Conservation (phyloP, 2,329 filamentous ascomycete genomes). For the Xylariales sp. region DNA sequence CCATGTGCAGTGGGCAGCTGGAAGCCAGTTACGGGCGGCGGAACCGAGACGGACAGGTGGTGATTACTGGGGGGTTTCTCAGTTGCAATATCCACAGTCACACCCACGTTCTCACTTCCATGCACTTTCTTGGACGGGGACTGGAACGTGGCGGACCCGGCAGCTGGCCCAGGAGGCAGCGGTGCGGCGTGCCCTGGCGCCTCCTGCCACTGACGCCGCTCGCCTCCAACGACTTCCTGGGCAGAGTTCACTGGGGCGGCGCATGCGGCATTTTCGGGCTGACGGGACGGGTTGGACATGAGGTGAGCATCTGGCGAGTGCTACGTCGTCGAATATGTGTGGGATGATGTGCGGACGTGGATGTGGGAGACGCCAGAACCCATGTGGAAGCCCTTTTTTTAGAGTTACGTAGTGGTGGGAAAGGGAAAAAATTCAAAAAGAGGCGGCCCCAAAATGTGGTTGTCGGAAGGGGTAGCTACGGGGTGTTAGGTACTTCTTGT, state of each 20-base stretch:
- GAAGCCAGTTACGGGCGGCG: constrained; percentile 18
- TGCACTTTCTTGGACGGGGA: neutral
- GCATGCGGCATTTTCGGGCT: constrained; percentile 51
- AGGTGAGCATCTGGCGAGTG: constrained; percentile 49
- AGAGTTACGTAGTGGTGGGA: constrained; percentile 5
- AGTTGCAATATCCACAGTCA: constrained; percentile 19
- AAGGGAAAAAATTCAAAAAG: neutral
- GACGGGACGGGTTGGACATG: constrained; percentile 51
- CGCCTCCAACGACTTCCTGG: constrained; percentile 6
- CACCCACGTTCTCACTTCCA: constrained; percentile 5
- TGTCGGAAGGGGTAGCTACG: neutral
- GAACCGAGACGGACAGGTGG: too few species aligned
- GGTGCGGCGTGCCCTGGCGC: constrained; percentile 4
- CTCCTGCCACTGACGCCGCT: constrained; percentile 7
- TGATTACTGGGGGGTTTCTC: constrained; percentile 20
- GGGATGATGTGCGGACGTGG: constrained; percentile 17
- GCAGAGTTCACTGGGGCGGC: constrained; percentile 37
- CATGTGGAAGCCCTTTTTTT: constrained; percentile 5
- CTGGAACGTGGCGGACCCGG: neutral
- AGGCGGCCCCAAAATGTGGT: neutral
- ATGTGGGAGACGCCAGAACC: neutral
- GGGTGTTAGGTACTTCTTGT: constrained; percentile 3
- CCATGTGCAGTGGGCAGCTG: constrained; percentile 9
- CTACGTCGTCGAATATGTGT: constrained; percentile 20
- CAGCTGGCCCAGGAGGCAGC: neutral